Base-by-base conservation (phyloP, 108 stramenopile species). In the Seminavis robusta region DNA sequence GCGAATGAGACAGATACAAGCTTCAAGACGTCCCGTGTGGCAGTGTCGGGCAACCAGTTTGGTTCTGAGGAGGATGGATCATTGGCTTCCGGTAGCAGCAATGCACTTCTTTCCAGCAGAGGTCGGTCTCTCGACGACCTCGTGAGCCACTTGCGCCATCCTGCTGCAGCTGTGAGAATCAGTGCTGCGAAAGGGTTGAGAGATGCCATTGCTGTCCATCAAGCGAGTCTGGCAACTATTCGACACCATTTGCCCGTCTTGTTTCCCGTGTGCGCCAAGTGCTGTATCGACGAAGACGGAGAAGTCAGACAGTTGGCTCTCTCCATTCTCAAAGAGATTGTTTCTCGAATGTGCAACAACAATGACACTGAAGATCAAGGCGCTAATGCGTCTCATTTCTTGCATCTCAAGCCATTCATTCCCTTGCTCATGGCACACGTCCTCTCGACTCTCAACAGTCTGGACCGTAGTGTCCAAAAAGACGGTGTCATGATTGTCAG, bases 1-100 rank as follows among this genome's bases (percentile, higher is more conserved):
- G 21, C 69, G 20, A 92, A 89, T 73, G 59, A 76, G 36, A 92
- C 91, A 15, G 85, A 92, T 57, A 88, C 87, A 0, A 55, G 50
- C 17, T 92, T 92, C 67, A 80, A 57, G 60, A 24, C 1, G 65
- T 72, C 44, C 47, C 64, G 27, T 15, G 7, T 25, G 24, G 16
- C 44, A 45, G 8, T 37, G 36, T 37, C 36, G 36, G 19, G 45
- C n/a, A n/a, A n/a, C n/a, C n/a, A n/a, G n/a, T n/a, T n/a, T n/a
- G n/a, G n/a, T n/a, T n/a, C n/a, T 31, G 34, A 69, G 6, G 67
- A 58, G 33, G 59, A 28, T 11, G 58, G 2, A 44, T 10, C 37
- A 52, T 24, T 21, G 11, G 49, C 60, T 23, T 44, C 75, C 17
- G 58, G 53, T 11, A 67, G 60, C 19, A 30, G 29, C n/a, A n/a